Evolutionary conservation across 202 grass and related monocot genomes (phyloP).

Genomic region (Zoysia matrella): DNA sequence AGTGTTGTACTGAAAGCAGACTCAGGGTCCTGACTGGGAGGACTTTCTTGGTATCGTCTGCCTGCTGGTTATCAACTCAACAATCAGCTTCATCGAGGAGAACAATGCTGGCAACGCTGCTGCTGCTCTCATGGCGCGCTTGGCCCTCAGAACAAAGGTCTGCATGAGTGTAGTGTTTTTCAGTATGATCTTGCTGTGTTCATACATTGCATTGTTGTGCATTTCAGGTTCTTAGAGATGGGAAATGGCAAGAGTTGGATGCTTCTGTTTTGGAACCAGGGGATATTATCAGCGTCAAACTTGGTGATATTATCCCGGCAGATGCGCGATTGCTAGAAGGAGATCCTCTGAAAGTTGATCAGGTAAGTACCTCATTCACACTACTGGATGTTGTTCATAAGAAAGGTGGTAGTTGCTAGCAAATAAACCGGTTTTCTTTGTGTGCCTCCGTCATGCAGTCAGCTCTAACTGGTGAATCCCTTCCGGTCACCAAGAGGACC

Average conservation of each 20-base stretch:
- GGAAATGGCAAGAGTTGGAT: conserved; percentile 75
- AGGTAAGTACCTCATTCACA: conserved; percentile 42
- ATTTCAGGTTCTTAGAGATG: conserved; percentile 68
- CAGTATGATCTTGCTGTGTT: conserved; percentile 8
- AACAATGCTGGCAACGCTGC: conserved; percentile 83
- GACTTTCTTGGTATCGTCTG: conserved; percentile 83
- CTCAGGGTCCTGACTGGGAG: conserved; percentile 75
- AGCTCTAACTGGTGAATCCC: conserved; percentile 82
- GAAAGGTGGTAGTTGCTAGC: background rate
- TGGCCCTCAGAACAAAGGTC: conserved; percentile 73
- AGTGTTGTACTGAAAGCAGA: conserved; percentile 28
- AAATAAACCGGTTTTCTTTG: conserved; percentile 1
- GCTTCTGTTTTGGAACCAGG: conserved; percentile 71
- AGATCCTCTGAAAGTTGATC: conserved; percentile 87
- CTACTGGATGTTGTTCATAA: background rate
- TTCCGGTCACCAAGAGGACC: conserved; percentile 69
- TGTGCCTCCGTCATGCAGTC: conserved; percentile 52
- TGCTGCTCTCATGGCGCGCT: conserved; percentile 67
- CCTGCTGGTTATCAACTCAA: conserved; percentile 80
- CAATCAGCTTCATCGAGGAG: conserved; percentile 87
- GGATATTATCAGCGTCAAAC: conserved; percentile 77
- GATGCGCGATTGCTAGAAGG: conserved; percentile 80
- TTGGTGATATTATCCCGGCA: conserved; percentile 82
- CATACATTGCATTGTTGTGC: conserved; percentile 7
- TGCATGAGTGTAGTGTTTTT: background rate